Percentiles rank a stretch among this genome's conserved stretches.
phyloP scores from a whole-genome alignment of 2,329 filamentous ascomycete species.

The Blumeria graminis region DNA sequence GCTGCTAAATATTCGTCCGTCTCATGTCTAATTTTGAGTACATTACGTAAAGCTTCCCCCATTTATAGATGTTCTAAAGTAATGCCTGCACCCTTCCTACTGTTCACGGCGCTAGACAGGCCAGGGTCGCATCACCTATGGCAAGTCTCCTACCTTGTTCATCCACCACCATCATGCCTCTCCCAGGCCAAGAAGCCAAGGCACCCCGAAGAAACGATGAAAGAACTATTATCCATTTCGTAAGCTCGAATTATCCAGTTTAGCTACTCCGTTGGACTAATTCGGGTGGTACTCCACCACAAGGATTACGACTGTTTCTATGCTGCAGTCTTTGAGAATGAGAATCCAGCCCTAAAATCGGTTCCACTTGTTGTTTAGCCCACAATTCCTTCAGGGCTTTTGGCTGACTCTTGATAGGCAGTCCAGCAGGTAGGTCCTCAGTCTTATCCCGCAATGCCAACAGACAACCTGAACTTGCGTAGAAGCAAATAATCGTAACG shows the following conservation, averaged over 20 bases:
- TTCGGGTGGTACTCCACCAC: background rate
- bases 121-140: no score
- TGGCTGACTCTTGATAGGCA: constrained; percentile 10
- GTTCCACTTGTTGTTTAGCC: constrained; percentile 39
- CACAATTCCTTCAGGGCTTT: background rate
- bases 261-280: background rate
- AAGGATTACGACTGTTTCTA: constrained; percentile 85
- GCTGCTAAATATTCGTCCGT: no score
- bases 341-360: constrained; percentile 46
- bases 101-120: no score
- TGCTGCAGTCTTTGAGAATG: constrained; percentile 61
- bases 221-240: constrained; percentile 31
- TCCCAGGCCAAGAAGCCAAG: constrained; percentile 14
- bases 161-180: constrained; percentile 10
- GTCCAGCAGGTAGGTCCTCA: constrained; percentile 13
- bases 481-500: constrained; percentile 47
- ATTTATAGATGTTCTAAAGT: no score
- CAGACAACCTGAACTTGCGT: constrained; percentile 24
- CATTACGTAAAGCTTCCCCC: no score
- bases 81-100: no score
- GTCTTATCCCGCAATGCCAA: background rate
- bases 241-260: constrained; percentile 15
- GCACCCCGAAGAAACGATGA: constrained; percentile 4
- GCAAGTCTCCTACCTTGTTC: no score
- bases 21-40: no score